A percentile compares a stretch with the other conserved stretches of the same genome.
These are phyloP conservation scores for Paulownia fortunei DNA, from an alignment of 257 asterid genomes.

Conservation along the genomic window DNA sequence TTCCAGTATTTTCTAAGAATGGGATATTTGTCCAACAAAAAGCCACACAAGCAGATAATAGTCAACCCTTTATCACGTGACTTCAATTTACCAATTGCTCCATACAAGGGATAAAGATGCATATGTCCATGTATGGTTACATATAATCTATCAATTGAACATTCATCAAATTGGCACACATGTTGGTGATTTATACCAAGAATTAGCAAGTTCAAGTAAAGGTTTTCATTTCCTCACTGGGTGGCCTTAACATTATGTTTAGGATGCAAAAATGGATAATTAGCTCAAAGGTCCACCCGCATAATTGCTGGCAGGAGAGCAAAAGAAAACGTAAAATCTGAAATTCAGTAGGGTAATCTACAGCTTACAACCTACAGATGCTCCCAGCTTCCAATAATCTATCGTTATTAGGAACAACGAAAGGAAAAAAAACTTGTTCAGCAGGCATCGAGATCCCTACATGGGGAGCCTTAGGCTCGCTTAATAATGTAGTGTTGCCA, in stretches of 20 bases:
- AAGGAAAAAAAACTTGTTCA: slow-evolving; percentile 40
- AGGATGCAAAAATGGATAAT: slow-evolving; percentile 13
- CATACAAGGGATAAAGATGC: background rate
- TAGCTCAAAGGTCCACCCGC: slow-evolving; percentile 31
- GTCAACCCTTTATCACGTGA: too few relatives aligned
- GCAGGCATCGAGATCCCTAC: slow-evolving; percentile 97
- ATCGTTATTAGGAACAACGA: slow-evolving; percentile 56
- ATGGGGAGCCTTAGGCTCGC: slow-evolving; percentile 95
- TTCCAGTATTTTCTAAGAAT: too few relatives aligned
- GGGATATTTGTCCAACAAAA: too few relatives aligned
- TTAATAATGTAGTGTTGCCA: slow-evolving; percentile 77
- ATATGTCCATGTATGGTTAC: background rate
- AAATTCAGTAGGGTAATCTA: slow-evolving; percentile 25
- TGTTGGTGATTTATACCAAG: slow-evolving; percentile 18
- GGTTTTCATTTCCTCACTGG: slow-evolving; percentile 14
- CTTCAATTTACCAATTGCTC: background rate
- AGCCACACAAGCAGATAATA: too few relatives aligned
- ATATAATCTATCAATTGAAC: background rate
- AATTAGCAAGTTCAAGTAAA: slow-evolving; percentile 18
- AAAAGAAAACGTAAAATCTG: slow-evolving; percentile 21
- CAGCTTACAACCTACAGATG: slow-evolving; percentile 50
- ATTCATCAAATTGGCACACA: background rate
- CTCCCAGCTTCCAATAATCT: slow-evolving; percentile 44
- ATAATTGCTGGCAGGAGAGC: slow-evolving; percentile 28
- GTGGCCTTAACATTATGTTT: slow-evolving; percentile 22